phyloP scores from a whole-genome alignment of 1,139 yeast species.

The Debaryomycetaceae sp. region DNA sequence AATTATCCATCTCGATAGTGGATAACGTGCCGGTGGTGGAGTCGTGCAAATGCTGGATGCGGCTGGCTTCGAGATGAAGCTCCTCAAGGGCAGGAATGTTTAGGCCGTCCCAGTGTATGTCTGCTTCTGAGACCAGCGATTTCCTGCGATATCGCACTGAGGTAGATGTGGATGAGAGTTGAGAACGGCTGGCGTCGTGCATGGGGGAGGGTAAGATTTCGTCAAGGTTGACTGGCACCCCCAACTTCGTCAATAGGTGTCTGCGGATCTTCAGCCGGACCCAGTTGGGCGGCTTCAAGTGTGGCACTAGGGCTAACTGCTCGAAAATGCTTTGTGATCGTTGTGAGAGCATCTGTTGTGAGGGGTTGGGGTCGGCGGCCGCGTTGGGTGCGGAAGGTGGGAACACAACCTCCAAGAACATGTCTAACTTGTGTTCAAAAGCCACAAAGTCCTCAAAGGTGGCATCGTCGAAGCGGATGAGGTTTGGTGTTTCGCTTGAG shows the following conservation, averaged over 20 bases:
- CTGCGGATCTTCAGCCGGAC: conserved; percentile 53
- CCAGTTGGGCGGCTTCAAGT: conserved; percentile 55
- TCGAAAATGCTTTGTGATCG: conserved; percentile 25
- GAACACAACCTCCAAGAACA: conserved; percentile 20
- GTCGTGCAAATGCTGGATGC: conserved; percentile 13
- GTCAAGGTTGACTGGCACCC: conserved; percentile 58
- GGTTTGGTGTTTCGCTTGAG: conserved; percentile 12
- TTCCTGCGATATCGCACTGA: conserved; percentile 15
- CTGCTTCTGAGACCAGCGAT: conserved; percentile 24
- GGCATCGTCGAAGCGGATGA: conserved; percentile 33
- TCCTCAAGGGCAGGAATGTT: conserved; percentile 23
- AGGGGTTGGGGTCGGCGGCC: not conserved
- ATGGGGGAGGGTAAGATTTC: conserved; percentile 24
- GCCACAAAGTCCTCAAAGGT: conserved; percentile 29
- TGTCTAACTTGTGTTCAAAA: conserved; percentile 15
- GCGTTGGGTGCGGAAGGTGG: conserved; percentile 8
- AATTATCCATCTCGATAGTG: conserved; percentile 31
- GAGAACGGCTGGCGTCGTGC: too few relatives aligned
- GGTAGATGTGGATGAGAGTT: too few relatives aligned
- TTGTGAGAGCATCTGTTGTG: conserved; percentile 17
- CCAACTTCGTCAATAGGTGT: conserved; percentile 49
- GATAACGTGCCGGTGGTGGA: conserved; percentile 26
- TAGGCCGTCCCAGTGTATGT: conserved; percentile 31
- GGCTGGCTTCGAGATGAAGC: conserved; percentile 19
- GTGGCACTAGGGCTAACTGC: conserved; percentile 37